These are phyloP conservation scores for Myriosclerotinia scirpicola DNA, from an alignment of 2,329 filamentous ascomycete species.

Conservation along the genomic window DNA sequence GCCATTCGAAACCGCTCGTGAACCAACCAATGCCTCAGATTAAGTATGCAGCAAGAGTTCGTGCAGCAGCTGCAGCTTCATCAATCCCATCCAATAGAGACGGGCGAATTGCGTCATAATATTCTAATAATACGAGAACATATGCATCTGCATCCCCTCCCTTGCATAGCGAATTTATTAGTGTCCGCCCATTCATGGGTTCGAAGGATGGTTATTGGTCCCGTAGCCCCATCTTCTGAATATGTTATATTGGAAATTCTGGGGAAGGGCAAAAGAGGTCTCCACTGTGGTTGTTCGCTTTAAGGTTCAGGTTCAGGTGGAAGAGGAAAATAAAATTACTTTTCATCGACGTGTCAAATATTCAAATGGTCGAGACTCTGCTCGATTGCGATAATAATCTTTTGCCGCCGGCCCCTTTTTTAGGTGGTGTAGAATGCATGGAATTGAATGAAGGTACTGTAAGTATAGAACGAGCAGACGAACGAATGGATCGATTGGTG, in stretches of 20 bases:
- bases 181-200: conserved; percentile 7
- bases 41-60: conserved; percentile 4
- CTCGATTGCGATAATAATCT: background rate
- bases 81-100: background rate
- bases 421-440: background rate
- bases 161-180: conserved; percentile 2
- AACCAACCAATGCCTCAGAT: conserved; percentile 1
- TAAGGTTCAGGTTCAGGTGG: too few relatives aligned
- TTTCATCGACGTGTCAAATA: conserved; percentile 9
- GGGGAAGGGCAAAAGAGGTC: background rate
- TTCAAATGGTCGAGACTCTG: conserved; percentile 13
- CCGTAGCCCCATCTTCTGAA: background rate
- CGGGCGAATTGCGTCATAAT: conserved; percentile 9
- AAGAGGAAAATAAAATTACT: conserved; percentile 2
- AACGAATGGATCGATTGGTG: background rate
- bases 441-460: background rate
- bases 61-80: background rate
- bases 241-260: background rate
- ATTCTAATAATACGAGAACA: conserved; percentile 2
- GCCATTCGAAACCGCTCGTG: background rate
- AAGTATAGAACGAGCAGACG: background rate
- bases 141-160: conserved; percentile 2
- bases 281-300: background rate
- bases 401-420: conserved; percentile 6
- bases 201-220: background rate